Base-by-base conservation (phyloP, 306 rosid species). In the Arachis hypogaea region DNA sequence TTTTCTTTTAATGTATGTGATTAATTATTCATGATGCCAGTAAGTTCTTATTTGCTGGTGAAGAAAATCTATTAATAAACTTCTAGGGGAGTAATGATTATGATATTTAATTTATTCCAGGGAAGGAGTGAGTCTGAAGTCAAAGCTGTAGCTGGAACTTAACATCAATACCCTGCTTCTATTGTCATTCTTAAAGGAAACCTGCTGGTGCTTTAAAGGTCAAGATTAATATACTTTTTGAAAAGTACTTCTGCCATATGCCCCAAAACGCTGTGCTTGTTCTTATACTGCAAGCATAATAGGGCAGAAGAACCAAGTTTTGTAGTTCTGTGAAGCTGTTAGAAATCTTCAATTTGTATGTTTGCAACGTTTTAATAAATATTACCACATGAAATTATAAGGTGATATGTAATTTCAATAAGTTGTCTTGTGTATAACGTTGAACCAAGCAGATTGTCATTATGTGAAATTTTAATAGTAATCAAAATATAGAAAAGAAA, bases 141-240 rank as follows among this genome's bases (percentile, higher is more conserved):
- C n/a, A 95, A 86, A 82, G 78, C 97, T 70, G 84, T 85, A 4
- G 88, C 93, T 1, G 86, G 96, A 63, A 83, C 80, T 51, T 92
- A 83, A 71, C 22, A 63, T 30, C 47, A 16, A 63, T 66, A 56
- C 54, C 54, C 64, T 58, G 52, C 72, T 71, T 71, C 55, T 11
- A 18, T 68, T 36, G 44, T 59, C 56, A 41, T 14, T 16, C 61
- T 36, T 7, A 8, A 51, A 51, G 45, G 50, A 65, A 73, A 67
- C 63, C 62, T 44, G 66, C 11, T 6, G 47, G 74, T 10, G 43
- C 67, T 65, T 59, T 55, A 7, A 4, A 71, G 78, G 78, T 81
- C 71, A 28, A 43, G 30, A 30, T 65, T 41, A 28, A 63, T 38
- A 18, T 44, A 47, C 51, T 64, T 41, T 36, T 14, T 30, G 41